A percentile compares a stretch with the other conserved stretches of the same genome.
Evolutionary conservation across 2,329 filamentous ascomycete species (phyloP).

Genomic region (Pseudogymnoascus sp.): DNA sequence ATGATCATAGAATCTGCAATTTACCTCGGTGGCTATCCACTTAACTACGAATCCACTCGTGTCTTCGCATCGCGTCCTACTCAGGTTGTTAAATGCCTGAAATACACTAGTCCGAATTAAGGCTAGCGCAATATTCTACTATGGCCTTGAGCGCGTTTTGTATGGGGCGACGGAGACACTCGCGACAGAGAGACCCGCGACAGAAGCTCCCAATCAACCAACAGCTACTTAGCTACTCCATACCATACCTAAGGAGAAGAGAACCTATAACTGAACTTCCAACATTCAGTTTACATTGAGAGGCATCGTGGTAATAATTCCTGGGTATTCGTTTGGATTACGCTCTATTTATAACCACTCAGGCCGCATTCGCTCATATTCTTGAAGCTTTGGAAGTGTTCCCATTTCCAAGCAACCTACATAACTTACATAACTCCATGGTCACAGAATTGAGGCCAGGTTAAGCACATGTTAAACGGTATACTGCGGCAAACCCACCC

Average conservation of each 20-base stretch:
- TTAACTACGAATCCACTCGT: conserved; percentile 2
- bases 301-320: not conserved
- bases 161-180: not conserved
- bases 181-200: not conserved
- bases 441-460: not conserved
- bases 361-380: conserved; percentile 2
- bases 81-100: conserved; percentile 4
- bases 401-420: not conserved
- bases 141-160: not conserved
- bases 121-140: not conserved
- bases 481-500: not conserved
- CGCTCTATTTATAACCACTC: not conserved
- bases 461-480: not conserved
- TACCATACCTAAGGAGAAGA: not conserved
- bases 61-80: conserved; percentile 1
- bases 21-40: conserved; percentile 3
- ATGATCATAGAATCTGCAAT: not conserved
- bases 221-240: not conserved
- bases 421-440: not conserved
- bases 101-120: not conserved
- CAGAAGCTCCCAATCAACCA: not conserved
- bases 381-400: not conserved
- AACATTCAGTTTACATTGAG: not conserved
- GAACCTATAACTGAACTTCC: not conserved
- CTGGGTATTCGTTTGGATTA: not conserved